Percentiles rank a stretch among this genome's conserved stretches.
phyloP scores from a whole-genome alignment of 1,284 basidiomycete genomes.

The Rhodotorula sp. region DNA sequence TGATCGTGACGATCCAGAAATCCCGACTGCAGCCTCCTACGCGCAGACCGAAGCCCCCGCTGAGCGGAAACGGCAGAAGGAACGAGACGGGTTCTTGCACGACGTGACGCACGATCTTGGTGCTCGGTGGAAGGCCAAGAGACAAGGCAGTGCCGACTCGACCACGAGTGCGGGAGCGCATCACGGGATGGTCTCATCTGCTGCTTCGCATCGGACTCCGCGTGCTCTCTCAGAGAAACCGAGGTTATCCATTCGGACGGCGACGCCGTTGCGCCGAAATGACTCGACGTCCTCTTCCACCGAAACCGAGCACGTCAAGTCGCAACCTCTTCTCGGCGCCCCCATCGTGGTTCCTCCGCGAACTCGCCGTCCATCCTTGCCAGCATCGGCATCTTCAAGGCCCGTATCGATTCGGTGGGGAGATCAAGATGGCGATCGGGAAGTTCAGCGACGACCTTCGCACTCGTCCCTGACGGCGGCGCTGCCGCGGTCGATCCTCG shows the following conservation, averaged over 20 bases:
- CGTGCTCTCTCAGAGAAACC: conserved; percentile 4
- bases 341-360: no score
- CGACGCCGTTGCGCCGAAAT: not conserved
- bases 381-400: not conserved
- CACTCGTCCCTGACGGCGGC: not conserved
- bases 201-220: not conserved
- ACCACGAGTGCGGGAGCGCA: not conserved
- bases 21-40: not conserved
- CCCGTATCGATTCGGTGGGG: conserved; percentile 11
- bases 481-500: not conserved
- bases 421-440: not conserved
- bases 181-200: no score
- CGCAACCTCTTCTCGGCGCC: not conserved
- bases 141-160: not conserved
- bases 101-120: conserved; percentile 1
- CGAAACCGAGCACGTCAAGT: not conserved
- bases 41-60: conserved; percentile 7
- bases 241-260: not conserved
- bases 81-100: not conserved
- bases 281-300: not conserved
- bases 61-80: not conserved
- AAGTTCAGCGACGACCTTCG: not conserved
- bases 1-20: not conserved
- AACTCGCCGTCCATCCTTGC: conserved; percentile 1
- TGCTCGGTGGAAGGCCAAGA: not conserved